phyloP scores from a whole-genome alignment of 2,329 filamentous ascomycete species.

The Cladosporium sp. region DNA sequence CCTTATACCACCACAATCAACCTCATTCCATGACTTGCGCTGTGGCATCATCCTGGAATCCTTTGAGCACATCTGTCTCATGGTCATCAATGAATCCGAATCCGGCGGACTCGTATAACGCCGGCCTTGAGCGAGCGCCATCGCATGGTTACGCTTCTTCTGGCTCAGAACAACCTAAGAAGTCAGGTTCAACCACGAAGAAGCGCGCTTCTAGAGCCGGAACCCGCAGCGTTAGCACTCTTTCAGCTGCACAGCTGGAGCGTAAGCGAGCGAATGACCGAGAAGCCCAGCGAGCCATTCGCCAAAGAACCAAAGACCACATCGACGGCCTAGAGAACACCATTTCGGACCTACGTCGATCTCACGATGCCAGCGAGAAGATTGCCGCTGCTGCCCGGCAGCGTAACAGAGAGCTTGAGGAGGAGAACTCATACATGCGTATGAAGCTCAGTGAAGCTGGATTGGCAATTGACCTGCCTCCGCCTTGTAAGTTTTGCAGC shows the following conservation, averaged over 20 bases:
- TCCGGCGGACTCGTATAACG: constrained; percentile 16
- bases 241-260: constrained; percentile 55
- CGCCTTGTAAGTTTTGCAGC: constrained; percentile 15
- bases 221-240: constrained; percentile 52
- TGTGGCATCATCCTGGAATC: constrained; percentile 26
- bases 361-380: constrained; percentile 43
- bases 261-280: constrained; percentile 57
- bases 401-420: constrained; percentile 51
- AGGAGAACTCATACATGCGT: constrained; percentile 50
- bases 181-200: constrained; percentile 28
- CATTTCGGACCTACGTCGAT: constrained; percentile 48
- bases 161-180: constrained; percentile 21
- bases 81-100: constrained; percentile 30
- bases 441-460: constrained; percentile 45
- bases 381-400: constrained; percentile 46
- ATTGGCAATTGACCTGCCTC: constrained; percentile 22
- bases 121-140: constrained; percentile 20
- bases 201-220: constrained; percentile 51
- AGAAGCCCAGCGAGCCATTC: constrained; percentile 56
- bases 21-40: constrained; percentile 28
- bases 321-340: constrained; percentile 54
- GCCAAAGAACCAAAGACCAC: constrained; percentile 55
- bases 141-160: constrained; percentile 28
- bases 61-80: constrained; percentile 25
- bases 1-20: not conserved